Evolutionary conservation across 2,329 filamentous ascomycete species (phyloP).

Genomic region (Leptodontidium sp.): DNA sequence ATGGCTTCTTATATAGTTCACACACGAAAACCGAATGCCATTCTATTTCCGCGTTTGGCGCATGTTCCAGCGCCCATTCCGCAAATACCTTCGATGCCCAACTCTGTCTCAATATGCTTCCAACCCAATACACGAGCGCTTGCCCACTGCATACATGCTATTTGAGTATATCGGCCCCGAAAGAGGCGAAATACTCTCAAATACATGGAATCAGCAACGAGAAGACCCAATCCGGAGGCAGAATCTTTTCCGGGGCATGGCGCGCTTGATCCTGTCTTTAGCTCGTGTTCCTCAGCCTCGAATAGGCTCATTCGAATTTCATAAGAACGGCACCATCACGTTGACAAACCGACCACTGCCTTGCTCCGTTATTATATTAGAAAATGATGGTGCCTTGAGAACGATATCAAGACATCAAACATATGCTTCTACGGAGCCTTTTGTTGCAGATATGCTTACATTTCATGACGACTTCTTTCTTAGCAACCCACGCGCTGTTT

Average conservation of each 20-base stretch:
- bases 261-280: slow-evolving; percentile 40
- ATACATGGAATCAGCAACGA: slow-evolving; percentile 38
- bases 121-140: slow-evolving; percentile 15
- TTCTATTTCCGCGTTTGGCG: slow-evolving; percentile 35
- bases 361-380: slow-evolving; percentile 45
- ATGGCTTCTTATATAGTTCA: slow-evolving; percentile 32
- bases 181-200: slow-evolving; percentile 45
- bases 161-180: slow-evolving; percentile 33
- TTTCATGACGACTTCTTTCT: slow-evolving; percentile 44
- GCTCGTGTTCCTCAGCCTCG: slow-evolving; percentile 35
- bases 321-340: slow-evolving; percentile 47
- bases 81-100: slow-evolving; percentile 31
- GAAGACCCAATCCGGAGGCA: slow-evolving; percentile 35
- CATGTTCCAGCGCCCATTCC: slow-evolving; percentile 29
- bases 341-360: slow-evolving; percentile 47
- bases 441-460: slow-evolving; percentile 3
- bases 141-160: slow-evolving; percentile 36
- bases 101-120: slow-evolving; percentile 30
- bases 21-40: slow-evolving; percentile 31
- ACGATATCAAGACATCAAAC: slow-evolving; percentile 45
- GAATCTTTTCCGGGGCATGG: slow-evolving; percentile 41
- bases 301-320: slow-evolving; percentile 39
- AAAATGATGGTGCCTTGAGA: slow-evolving; percentile 47
- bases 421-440: slow-evolving; percentile 44
- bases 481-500: slow-evolving; percentile 39